Evolutionary conservation across 495 filamentous ascomycete species (phyloP), one percentile per base, ranked within the genome.

Genomic region (Margaritispora aquatica): DNA sequence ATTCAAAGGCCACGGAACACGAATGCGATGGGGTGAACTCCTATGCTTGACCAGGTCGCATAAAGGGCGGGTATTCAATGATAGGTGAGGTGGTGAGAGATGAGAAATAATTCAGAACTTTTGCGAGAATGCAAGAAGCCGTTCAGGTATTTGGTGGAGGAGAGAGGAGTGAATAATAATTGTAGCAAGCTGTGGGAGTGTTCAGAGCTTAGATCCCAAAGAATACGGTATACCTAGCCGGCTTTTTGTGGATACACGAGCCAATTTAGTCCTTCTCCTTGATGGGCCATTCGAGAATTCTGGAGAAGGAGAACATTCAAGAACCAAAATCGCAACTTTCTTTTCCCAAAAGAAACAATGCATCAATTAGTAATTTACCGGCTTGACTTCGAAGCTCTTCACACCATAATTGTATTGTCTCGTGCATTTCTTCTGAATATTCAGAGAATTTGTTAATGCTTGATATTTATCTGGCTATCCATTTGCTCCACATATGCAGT

Each of bases 1-100:
- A n/a, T 31, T 60, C 22, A 52, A 26, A 66, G 64, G 64, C 64
- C 64, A 66, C 64, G 60, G n/a, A 63, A 66, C 54, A 54, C 46
- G 34, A 51, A 53, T 56, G 26, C 17, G 47, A 55, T 19, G 51
- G 61, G 23, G 24, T 57, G 55, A n/a, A n/a, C 56, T 47, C 41
- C 59, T 53, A 60, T 31, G 27, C 27, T 53, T 54, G 47, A 57
- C 24, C 63, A 58, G 48, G 60, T 52, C 51, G 67, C 62, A 65
- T 44, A 54, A 48, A 54, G 54, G 57, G 55, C 60, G 62, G 62
- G 34, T 54, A 58, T 21, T 47, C 61, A 44, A 38, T 38, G 26
- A 31, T 26, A 26, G 31, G 26, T 46, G 59, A 44, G 57, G 44
- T 49, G 55, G 57, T 49, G 51, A 22, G 17, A 48, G 56, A 51